phyloP scores from a whole-genome alignment of 345 rosid genomes.

The Xanthoceras sorbifolium region DNA sequence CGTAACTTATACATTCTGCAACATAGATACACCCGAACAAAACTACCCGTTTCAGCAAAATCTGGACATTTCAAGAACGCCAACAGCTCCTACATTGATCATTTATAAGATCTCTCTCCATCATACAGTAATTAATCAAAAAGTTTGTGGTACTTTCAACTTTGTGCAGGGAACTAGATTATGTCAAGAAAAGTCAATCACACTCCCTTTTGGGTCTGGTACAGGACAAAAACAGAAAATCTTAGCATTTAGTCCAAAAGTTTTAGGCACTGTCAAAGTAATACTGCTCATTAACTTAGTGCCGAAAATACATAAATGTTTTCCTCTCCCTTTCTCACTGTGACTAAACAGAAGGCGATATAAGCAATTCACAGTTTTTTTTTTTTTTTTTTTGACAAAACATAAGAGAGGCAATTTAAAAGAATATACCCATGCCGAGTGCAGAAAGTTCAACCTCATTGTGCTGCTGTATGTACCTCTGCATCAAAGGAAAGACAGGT shows the following conservation, averaged over 20 bases:
- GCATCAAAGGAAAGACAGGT: slow-evolving; percentile 23
- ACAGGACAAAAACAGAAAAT: too few species aligned
- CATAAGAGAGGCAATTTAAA: background rate
- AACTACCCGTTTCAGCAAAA: too few species aligned
- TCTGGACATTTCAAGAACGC: background rate
- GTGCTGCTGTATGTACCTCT: slow-evolving; percentile 91
- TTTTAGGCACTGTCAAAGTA: background rate
- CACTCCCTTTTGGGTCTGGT: too few species aligned
- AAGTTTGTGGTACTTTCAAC: background rate
- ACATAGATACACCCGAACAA: background rate
- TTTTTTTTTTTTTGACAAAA: background rate
- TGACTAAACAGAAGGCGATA: background rate
- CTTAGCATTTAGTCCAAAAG: too few species aligned
- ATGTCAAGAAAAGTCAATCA: background rate
- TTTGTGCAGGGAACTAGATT: background rate
- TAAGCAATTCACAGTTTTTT: background rate
- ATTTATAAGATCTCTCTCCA: background rate
- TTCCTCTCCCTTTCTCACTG: background rate
- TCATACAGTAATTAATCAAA: background rate
- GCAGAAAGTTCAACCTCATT: slow-evolving; percentile 95
- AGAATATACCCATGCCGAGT: slow-evolving; percentile 80
- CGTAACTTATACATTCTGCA: background rate
- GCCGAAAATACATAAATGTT: background rate
- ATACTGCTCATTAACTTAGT: background rate
- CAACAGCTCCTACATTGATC: background rate